Conservation (phyloP, 2,329 filamentous ascomycete species). For the Colletotrichum cuscutae region DNA sequence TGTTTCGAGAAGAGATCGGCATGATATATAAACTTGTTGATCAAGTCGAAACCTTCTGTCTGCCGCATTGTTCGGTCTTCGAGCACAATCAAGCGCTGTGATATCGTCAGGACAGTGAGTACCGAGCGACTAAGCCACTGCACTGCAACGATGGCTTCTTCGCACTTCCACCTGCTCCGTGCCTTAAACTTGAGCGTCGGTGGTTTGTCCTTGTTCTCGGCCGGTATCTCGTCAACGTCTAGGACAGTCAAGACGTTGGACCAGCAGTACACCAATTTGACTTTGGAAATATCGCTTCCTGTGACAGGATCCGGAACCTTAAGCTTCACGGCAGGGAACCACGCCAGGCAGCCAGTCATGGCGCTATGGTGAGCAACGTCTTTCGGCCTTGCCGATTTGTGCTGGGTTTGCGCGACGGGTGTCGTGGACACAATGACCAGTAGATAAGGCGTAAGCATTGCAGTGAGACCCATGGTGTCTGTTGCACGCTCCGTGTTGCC, state of each 20-base stretch:
- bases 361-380: slow-evolving; percentile 90
- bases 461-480: slow-evolving; percentile 89
- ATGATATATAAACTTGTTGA: slow-evolving; percentile 94
- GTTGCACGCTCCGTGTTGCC: slow-evolving; percentile 94
- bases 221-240: slow-evolving; percentile 80
- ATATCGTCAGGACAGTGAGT: slow-evolving; percentile 90
- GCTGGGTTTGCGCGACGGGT: slow-evolving; percentile 93
- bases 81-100: slow-evolving; percentile 89
- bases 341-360: slow-evolving; percentile 92
- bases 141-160: slow-evolving; percentile 94
- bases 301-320: slow-evolving; percentile 78
- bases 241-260: slow-evolving; percentile 96
- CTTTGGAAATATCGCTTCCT: slow-evolving; percentile 77
- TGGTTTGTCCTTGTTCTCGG: slow-evolving; percentile 79
- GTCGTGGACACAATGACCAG: slow-evolving; percentile 98
- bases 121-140: slow-evolving; percentile 98
- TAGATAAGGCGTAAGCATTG: slow-evolving; percentile 94
- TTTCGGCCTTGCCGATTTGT: slow-evolving; percentile 91
- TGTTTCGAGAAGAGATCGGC: slow-evolving; percentile 90
- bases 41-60: slow-evolving; percentile 92
- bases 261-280: slow-evolving; percentile 97
- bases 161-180: slow-evolving; percentile 89
- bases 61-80: slow-evolving; percentile 91
- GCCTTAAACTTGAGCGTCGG: slow-evolving; percentile 82
- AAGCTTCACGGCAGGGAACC: slow-evolving; percentile 95